phyloP scores from a whole-genome alignment of 2,329 filamentous ascomycete species.

The Epichloe glyceriae region DNA sequence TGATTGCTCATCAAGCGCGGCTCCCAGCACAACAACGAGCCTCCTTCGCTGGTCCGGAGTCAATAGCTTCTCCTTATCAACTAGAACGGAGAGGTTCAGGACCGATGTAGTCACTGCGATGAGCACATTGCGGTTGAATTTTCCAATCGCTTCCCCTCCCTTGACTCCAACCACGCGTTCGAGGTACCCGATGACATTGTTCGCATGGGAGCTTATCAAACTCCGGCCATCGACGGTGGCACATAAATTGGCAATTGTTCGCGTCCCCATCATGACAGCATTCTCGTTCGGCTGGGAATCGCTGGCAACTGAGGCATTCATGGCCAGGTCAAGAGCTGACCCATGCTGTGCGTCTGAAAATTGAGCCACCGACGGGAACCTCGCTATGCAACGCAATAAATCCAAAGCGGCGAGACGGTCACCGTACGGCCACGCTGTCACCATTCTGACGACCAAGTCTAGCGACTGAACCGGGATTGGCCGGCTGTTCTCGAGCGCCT shows the following conservation, averaged over 20 bases:
- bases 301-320: conserved; percentile 27
- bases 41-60: conserved; percentile 19
- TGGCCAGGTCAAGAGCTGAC: conserved; percentile 46
- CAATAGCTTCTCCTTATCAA: conserved; percentile 32
- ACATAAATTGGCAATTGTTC: conserved; percentile 76
- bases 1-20: conserved; percentile 50
- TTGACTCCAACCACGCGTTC: conserved; percentile 44
- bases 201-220: conserved; percentile 44
- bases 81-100: conserved; percentile 73
- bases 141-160: conserved; percentile 34
- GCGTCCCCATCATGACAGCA: conserved; percentile 75
- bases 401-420: conserved; percentile 78
- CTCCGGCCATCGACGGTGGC: conserved; percentile 57
- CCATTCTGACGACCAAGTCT: conserved; percentile 55
- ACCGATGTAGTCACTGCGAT: conserved; percentile 72
- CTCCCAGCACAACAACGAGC: conserved; percentile 48
- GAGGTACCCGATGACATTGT: conserved; percentile 49
- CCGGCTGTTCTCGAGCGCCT: conserved; percentile 47
- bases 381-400: conserved; percentile 69
- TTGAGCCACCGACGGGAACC: conserved; percentile 52
- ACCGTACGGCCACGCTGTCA: conserved; percentile 66
- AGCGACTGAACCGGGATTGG: conserved; percentile 39
- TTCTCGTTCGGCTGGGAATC: conserved; percentile 55
- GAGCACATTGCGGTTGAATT: conserved; percentile 62
- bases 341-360: conserved; percentile 38